A percentile compares a stretch with the other conserved stretches of the same genome.
Conservation (phyloP, 495 filamentous ascomycete genomes). For the Apodospora peruviana region DNA sequence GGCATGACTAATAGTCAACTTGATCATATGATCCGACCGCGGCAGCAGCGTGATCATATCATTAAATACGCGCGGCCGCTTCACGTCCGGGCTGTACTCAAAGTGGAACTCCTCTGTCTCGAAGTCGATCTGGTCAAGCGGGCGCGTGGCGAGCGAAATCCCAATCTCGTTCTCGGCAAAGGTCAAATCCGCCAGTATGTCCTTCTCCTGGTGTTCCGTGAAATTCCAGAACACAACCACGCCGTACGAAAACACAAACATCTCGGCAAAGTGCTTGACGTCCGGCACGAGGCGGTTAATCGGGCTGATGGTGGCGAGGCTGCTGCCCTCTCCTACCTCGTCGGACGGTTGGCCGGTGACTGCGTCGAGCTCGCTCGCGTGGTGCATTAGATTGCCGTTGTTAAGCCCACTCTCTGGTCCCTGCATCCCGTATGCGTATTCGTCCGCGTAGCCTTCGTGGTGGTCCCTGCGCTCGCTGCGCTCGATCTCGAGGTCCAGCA, state of each 20-base stretch:
- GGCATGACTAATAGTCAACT: slow-evolving; percentile 92
- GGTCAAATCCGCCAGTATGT: slow-evolving; percentile 89
- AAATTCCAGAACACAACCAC: slow-evolving; percentile 99
- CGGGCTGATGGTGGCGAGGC: slow-evolving; percentile 25
- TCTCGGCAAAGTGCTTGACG: slow-evolving; percentile 74
- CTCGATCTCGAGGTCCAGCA: slow-evolving; percentile 95
- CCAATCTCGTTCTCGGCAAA: slow-evolving; percentile 66
- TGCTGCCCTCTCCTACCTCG: slow-evolving; percentile 4
- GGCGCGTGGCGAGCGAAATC: slow-evolving; percentile 59
- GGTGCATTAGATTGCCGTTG: slow-evolving; percentile 8
- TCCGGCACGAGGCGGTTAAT: slow-evolving; percentile 55
- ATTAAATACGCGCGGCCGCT: slow-evolving; percentile 87
- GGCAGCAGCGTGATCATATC: slow-evolving; percentile 97
- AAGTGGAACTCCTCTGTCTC: slow-evolving; percentile 99
- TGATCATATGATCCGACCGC: slow-evolving; percentile 94
- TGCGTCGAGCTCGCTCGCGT: slow-evolving; percentile 4
- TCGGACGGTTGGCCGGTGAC: slow-evolving; percentile 7
- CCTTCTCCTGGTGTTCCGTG: slow-evolving; percentile 90
- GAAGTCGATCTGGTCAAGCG: slow-evolving; percentile 77
- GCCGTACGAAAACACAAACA: slow-evolving; percentile 97
- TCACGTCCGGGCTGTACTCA: slow-evolving; percentile 81
- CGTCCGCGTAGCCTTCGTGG: slow-evolving; percentile 70
- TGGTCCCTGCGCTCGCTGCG: slow-evolving; percentile 84
- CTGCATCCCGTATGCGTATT: slow-evolving; percentile 27
- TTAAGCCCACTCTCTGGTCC: slow-evolving; percentile 5